Conservation (phyloP, 345 rosid species). For the Moricandia moricandioides region DNA sequence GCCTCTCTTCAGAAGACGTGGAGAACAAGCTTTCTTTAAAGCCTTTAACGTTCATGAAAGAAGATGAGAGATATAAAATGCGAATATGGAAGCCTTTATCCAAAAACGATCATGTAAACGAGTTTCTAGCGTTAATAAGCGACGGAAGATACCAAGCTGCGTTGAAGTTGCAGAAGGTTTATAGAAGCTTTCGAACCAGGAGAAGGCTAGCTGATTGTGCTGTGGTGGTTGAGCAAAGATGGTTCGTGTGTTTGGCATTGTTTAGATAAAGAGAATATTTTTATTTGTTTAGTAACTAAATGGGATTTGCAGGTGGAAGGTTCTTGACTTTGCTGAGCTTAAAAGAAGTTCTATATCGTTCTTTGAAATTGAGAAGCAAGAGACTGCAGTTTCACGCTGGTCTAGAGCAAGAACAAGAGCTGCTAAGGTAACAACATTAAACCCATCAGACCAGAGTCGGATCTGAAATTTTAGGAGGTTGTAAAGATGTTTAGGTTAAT, state of each 20-base stretch:
- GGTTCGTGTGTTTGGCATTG: constrained; percentile 43
- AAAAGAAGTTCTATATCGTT: constrained; percentile 89
- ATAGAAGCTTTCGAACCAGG: constrained; percentile 86
- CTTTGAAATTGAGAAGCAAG: constrained; percentile 74
- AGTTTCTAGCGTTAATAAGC: constrained; percentile 25
- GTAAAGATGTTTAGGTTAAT: neutral
- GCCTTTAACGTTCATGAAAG: constrained; percentile 32
- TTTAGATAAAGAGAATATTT: neutral
- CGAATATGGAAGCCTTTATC: constrained; percentile 20
- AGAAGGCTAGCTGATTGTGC: constrained; percentile 94
- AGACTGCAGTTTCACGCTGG: constrained; percentile 89
- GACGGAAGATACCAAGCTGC: constrained; percentile 56
- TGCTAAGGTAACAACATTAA: constrained; percentile 58
- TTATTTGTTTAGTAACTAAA: constrained; percentile 8
- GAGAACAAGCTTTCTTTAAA: constrained; percentile 27
- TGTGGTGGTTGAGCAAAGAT: constrained; percentile 88
- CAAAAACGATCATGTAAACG: constrained; percentile 13
- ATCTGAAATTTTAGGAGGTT: neutral
- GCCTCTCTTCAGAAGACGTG: constrained; percentile 35
- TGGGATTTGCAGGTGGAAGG: constrained; percentile 66
- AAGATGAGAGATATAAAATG: constrained; percentile 24
- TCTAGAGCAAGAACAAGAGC: constrained; percentile 82
- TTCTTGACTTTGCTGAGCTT: constrained; percentile 89
- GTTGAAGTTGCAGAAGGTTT: constrained; percentile 79
- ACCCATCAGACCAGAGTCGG: neutral